phyloP scores from a whole-genome alignment of 2,329 filamentous ascomycete genomes.

The Knufia petricola region DNA sequence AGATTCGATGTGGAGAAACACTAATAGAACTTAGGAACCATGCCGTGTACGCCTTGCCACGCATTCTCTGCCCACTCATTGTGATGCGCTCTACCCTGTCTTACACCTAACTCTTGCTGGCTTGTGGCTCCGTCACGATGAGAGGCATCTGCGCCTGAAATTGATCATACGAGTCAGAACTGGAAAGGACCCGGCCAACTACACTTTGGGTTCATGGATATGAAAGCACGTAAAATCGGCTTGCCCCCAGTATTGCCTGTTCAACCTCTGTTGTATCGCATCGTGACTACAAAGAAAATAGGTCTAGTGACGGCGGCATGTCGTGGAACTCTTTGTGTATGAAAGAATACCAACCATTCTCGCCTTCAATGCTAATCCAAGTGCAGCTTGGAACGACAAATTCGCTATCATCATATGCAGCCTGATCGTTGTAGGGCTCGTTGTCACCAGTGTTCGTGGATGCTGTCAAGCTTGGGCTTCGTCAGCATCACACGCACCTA shows the following conservation, averaged over 20 bases:
- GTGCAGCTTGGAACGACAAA: constrained; percentile 1
- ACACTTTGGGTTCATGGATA: background rate
- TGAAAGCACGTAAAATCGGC: background rate
- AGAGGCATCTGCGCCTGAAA: background rate
- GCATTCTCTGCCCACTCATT: background rate
- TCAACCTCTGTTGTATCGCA: background rate
- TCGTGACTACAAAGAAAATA: background rate
- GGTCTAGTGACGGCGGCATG: background rate
- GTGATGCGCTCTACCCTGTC: background rate
- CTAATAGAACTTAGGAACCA: background rate
- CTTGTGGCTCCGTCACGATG: background rate
- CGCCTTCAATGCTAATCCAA: background rate
- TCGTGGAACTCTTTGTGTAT: background rate
- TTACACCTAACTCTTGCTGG: background rate
- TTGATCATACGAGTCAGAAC: background rate
- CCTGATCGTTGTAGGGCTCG: background rate
- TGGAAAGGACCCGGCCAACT: background rate
- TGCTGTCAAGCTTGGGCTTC: background rate
- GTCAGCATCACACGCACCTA: background rate
- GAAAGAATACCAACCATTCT: background rate
- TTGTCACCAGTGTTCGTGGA: background rate
- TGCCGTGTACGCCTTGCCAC: background rate
- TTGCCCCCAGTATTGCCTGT: background rate
- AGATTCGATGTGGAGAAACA: background rate
- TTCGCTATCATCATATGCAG: background rate